phyloP scores from a whole-genome alignment of 768 basidiomycete species.

The Mycena albidolilacea region DNA sequence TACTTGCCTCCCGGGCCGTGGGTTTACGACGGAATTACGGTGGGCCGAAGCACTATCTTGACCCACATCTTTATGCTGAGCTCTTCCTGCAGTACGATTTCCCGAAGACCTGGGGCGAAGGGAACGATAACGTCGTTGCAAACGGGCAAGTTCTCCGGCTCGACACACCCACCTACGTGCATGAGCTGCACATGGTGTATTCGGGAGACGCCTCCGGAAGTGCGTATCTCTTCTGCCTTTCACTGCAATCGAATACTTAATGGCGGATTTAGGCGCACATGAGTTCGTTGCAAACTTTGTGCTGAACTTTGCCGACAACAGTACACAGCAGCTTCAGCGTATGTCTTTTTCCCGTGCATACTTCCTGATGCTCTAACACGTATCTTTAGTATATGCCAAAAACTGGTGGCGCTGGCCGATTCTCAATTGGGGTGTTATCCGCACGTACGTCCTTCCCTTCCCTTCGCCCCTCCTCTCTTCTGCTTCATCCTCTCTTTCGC shows the following conservation, averaged over 20 bases:
- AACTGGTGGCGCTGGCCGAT: slow-evolving; percentile 35
- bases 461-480: not conserved
- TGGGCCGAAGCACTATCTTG: not conserved
- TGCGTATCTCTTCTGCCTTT: slow-evolving; percentile 28
- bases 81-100: slow-evolving; percentile 17
- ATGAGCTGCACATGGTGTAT: slow-evolving; percentile 65
- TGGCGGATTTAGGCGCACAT: not conserved
- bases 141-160: slow-evolving; percentile 58
- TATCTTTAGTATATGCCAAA: slow-evolving; percentile 25
- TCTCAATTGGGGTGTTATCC: slow-evolving; percentile 30
- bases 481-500: no score
- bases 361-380: not conserved
- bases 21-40: slow-evolving; percentile 29
- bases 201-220: slow-evolving; percentile 58
- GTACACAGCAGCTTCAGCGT: slow-evolving; percentile 29
- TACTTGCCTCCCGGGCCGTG: slow-evolving; percentile 25
- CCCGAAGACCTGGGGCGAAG: slow-evolving; percentile 17
- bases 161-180: slow-evolving; percentile 50
- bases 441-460: slow-evolving; percentile 12
- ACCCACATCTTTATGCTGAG: no score
- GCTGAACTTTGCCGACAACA: slow-evolving; percentile 29
- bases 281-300: slow-evolving; percentile 30
- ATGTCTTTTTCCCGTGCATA: not conserved
- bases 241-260: not conserved
- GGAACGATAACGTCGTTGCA: slow-evolving; percentile 62